Evolutionary conservation across 371 early-diverging fungal species (phyloP).

Genomic region (Batkoa obscura): DNA sequence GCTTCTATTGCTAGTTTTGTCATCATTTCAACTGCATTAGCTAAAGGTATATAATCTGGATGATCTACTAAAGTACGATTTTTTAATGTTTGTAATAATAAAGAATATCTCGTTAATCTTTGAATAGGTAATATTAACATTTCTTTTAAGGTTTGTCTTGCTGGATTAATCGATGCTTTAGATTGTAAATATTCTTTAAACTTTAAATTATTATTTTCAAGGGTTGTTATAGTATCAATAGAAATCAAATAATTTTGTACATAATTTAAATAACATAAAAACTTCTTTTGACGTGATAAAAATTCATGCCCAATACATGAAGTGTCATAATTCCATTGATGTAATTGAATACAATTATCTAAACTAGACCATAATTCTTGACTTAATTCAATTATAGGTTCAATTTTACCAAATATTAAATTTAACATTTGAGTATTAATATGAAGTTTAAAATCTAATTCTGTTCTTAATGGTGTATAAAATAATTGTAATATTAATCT

Average conservation of each 20-base stretch:
- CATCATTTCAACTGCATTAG: constrained; percentile 33
- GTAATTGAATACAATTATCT: neutral
- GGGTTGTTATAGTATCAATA: neutral
- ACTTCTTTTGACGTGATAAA: neutral
- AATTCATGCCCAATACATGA: neutral
- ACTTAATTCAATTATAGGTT: neutral
- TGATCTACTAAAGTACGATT: constrained; percentile 40
- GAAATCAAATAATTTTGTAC: neutral
- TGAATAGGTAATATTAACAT: constrained; percentile 48
- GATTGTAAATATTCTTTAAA: neutral
- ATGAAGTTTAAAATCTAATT: neutral
- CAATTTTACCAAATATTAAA: neutral
- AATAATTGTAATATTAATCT: neutral
- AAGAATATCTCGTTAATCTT: constrained; percentile 38
- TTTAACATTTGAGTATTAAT: neutral
- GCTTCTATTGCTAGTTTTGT: constrained; percentile 37
- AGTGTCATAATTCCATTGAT: neutral
- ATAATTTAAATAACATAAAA: neutral
- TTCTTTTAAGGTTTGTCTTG: constrained; percentile 26
- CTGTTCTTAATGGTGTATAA: neutral
- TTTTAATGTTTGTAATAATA: constrained; percentile 40
- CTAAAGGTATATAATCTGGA: constrained; percentile 32
- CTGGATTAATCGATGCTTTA: constrained; percentile 7
- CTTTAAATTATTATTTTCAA: neutral
- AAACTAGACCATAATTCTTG: neutral